phyloP scores from a whole-genome alignment of 805 yeast species.

The Suhomyces canberraensis region DNA sequence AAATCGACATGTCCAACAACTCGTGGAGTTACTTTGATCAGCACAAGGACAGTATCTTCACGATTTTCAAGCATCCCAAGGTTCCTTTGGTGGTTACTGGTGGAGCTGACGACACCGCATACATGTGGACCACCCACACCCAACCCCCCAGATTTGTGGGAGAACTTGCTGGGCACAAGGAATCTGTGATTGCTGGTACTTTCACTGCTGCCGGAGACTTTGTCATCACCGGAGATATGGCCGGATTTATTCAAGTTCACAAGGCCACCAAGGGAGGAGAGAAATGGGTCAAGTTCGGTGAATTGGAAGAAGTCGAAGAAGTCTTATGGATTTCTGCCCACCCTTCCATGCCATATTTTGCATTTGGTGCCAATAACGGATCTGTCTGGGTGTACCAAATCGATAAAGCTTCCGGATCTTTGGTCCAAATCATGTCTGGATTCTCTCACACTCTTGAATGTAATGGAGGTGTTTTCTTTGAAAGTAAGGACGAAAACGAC shows the following conservation, averaged over 20 bases:
- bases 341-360: constrained; percentile 76
- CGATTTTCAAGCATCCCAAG: constrained; percentile 78
- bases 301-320: constrained; percentile 86
- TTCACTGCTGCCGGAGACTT: constrained; percentile 81
- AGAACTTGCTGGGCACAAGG: constrained; percentile 77
- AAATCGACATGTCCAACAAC: constrained; percentile 85
- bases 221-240: constrained; percentile 91
- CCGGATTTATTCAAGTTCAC: constrained; percentile 76
- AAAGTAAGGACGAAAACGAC: constrained; percentile 48
- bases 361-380: constrained; percentile 90
- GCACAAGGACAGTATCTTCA: constrained; percentile 84
- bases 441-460: constrained; percentile 79
- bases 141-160: constrained; percentile 80
- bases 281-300: constrained; percentile 69
- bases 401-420: constrained; percentile 41
- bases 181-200: constrained; percentile 80
- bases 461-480: constrained; percentile 74
- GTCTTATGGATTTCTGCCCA: constrained; percentile 80
- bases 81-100: constrained; percentile 88
- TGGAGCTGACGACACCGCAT: constrained; percentile 90
- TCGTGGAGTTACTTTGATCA: constrained; percentile 85
- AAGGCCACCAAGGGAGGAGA: constrained; percentile 74
- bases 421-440: constrained; percentile 74
- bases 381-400: constrained; percentile 91
- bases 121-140: constrained; percentile 88